Conservation (phyloP, 345 rosid species). For the Gossypium bickii region DNA sequence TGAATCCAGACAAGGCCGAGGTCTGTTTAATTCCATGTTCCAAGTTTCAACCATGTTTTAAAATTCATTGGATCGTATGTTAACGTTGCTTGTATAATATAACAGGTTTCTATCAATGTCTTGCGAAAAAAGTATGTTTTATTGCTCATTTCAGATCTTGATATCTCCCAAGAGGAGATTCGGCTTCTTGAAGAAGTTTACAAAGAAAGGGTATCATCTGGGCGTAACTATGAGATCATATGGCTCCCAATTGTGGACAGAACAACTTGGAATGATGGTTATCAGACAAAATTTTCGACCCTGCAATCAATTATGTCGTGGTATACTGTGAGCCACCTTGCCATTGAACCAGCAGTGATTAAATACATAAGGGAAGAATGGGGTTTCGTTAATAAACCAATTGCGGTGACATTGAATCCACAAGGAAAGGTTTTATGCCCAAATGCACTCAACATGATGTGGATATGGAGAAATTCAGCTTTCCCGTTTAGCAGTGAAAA, state of each 20-base stretch:
- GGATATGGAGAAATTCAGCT: conserved; percentile 70
- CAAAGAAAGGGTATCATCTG: not conserved
- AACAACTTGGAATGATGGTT: conserved; percentile 26
- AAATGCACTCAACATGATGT: conserved; percentile 80
- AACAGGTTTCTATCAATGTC: conserved; percentile 60
- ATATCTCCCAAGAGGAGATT: conserved; percentile 34
- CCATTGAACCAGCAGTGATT: conserved; percentile 45
- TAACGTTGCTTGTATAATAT: not conserved
- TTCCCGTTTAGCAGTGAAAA: conserved; percentile 61
- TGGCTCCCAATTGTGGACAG: conserved; percentile 46
- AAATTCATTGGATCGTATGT: not conserved
- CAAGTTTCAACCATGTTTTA: not conserved
- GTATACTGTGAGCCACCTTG: conserved; percentile 56
- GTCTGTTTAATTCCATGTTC: conserved; percentile 21
- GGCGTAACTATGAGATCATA: conserved; percentile 27
- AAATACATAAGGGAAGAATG: conserved; percentile 57
- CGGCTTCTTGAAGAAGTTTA: conserved; percentile 18
- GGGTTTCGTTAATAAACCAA: conserved; percentile 60
- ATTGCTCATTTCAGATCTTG: conserved; percentile 54
- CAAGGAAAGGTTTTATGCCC: conserved; percentile 64
- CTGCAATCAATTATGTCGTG: conserved; percentile 59
- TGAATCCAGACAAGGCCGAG: conserved; percentile 28
- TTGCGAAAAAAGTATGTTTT: conserved; percentile 66
- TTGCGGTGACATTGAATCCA: conserved; percentile 69
- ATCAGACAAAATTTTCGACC: conserved; percentile 19